Conservation (phyloP, 2,329 filamentous ascomycete genomes). For the Helotiales sp. region DNA sequence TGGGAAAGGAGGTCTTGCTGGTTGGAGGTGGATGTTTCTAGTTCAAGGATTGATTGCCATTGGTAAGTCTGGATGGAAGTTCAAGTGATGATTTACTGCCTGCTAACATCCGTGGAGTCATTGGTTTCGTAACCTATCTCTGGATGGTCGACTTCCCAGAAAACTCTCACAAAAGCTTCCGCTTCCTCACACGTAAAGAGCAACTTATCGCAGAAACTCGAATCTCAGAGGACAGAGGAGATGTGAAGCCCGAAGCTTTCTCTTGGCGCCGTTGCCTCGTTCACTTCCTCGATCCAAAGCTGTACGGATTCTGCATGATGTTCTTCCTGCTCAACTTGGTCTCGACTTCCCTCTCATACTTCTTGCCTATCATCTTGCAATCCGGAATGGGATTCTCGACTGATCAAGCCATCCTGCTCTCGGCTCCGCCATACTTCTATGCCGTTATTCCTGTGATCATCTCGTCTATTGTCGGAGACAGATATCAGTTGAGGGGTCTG, state of each 20-base stretch:
- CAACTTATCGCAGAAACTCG: slow-evolving; percentile 55
- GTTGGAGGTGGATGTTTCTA: slow-evolving; percentile 70
- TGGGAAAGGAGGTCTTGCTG: slow-evolving; percentile 56
- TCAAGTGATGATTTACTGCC: not conserved
- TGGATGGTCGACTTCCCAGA: slow-evolving; percentile 70
- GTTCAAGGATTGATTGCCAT: slow-evolving; percentile 57
- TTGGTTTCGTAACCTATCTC: slow-evolving; percentile 60
- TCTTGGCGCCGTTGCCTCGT: slow-evolving; percentile 60
- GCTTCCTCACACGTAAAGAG: slow-evolving; percentile 55
- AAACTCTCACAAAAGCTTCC: slow-evolving; percentile 57
- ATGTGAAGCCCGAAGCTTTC: slow-evolving; percentile 58
- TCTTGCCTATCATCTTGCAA: slow-evolving; percentile 75
- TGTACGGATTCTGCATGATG: slow-evolving; percentile 67
- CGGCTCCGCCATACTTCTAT: slow-evolving; percentile 58
- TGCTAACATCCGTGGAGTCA: slow-evolving; percentile 49
- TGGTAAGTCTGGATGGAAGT: slow-evolving; percentile 31
- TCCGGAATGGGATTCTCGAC: slow-evolving; percentile 60
- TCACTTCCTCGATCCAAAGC: slow-evolving; percentile 58
- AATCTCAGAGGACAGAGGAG: slow-evolving; percentile 63
- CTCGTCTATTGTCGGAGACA: slow-evolving; percentile 63
- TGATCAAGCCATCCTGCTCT: slow-evolving; percentile 57
- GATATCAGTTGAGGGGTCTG: slow-evolving; percentile 49
- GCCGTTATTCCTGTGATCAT: slow-evolving; percentile 53
- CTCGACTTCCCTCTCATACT: slow-evolving; percentile 78
- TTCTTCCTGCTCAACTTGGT: slow-evolving; percentile 74